A percentile compares a stretch with the other conserved stretches of the same genome.
phyloP scores from a whole-genome alignment of 768 basidiomycete species.

The Trametes sanguinea region DNA sequence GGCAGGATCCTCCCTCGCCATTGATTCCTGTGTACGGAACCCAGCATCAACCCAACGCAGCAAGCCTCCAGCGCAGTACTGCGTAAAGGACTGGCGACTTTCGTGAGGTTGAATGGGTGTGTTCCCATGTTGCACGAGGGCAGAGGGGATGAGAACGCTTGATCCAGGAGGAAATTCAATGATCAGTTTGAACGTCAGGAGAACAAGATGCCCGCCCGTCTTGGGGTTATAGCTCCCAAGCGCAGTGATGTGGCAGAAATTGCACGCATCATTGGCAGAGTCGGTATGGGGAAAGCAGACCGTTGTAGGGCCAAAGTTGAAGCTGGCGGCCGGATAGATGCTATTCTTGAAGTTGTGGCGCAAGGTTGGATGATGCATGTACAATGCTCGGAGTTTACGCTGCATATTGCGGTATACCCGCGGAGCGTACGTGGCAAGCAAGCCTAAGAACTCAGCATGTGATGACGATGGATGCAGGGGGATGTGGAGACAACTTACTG shows the following conservation, averaged over 20 bases:
- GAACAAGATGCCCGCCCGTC: constrained; percentile 18
- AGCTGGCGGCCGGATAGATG: constrained; percentile 14
- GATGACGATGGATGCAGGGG: neutral
- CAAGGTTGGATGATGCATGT: neutral
- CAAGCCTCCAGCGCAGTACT: constrained; percentile 22
- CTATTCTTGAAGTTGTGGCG: constrained; percentile 1
- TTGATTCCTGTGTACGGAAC: no score
- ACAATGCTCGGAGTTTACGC: neutral
- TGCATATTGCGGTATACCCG: constrained; percentile 3
- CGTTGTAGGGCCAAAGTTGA: constrained; percentile 19
- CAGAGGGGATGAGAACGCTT: constrained; percentile 22
- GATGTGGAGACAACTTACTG: no score
- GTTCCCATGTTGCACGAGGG: constrained; percentile 17
- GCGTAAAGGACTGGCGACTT: constrained; percentile 16
- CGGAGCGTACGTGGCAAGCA: constrained; percentile 13
- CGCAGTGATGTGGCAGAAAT: constrained; percentile 11
- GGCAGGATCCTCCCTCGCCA: no score
- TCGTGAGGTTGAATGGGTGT: constrained; percentile 12
- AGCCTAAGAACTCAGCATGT: neutral
- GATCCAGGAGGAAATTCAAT: constrained; percentile 21
- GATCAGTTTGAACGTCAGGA: constrained; percentile 13
- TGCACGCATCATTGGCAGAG: constrained; percentile 2
- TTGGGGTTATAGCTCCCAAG: constrained; percentile 16
- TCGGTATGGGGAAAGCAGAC: neutral
- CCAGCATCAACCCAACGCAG: constrained; percentile 19